These are phyloP conservation scores for Beauveria sp. DNA, from an alignment of 2,329 filamentous ascomycete genomes.

Conservation along the genomic window DNA sequence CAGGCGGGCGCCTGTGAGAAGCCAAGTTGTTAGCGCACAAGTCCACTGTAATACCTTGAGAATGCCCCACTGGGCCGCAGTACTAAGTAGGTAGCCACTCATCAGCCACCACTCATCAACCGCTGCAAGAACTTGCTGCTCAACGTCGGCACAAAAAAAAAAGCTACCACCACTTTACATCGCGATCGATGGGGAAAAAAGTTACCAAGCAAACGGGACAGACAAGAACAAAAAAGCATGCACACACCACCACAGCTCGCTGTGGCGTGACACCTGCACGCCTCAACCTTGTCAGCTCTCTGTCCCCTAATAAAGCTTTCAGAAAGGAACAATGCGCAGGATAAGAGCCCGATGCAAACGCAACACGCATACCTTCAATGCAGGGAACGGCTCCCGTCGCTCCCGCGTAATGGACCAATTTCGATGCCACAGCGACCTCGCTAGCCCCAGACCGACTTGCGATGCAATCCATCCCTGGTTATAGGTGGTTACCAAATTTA, in stretches of 20 bases:
- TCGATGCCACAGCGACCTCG: background rate
- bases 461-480: background rate
- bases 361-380: background rate
- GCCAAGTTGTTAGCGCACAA: background rate
- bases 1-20: background rate
- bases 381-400: background rate
- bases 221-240: background rate
- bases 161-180: too few relatives aligned
- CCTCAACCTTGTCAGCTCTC: background rate
- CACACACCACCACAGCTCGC: background rate
- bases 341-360: background rate
- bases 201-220: background rate
- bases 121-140: too few relatives aligned
- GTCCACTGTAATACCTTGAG: background rate
- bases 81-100: too few relatives aligned
- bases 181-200: background rate
- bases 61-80: too few relatives aligned
- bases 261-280: slow-evolving; percentile 1
- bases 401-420: background rate
- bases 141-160: too few relatives aligned
- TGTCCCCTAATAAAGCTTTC: background rate
- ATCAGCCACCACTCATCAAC: too few relatives aligned
- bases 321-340: background rate
- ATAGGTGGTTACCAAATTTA: background rate
- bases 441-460: background rate